phyloP scores from a whole-genome alignment of 768 basidiomycete species.

The Termitomyces titanicus region DNA sequence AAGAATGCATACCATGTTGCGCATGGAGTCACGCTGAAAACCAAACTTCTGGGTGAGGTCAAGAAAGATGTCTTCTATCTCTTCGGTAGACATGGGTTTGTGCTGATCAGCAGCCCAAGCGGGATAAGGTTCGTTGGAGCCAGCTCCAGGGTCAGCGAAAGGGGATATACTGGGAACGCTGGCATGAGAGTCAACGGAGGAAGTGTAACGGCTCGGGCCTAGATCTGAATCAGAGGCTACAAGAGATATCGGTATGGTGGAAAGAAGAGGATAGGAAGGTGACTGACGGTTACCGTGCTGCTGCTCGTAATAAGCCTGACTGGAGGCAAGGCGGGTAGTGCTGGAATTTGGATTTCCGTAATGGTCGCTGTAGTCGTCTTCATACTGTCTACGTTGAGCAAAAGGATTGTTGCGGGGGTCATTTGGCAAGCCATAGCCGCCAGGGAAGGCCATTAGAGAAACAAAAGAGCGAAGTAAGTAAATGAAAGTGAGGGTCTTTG shows the following conservation, averaged over 20 bases:
- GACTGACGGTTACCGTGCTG: conserved; percentile 22
- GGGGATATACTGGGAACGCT: conserved; percentile 57
- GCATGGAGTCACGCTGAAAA: conserved; percentile 94
- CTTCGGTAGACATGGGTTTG: conserved; percentile 95
- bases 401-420: conserved; percentile 27
- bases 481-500: conserved; percentile 10
- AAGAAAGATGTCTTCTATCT: conserved; percentile 98
- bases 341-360: conserved; percentile 50
- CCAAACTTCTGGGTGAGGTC: conserved; percentile 99
- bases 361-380: conserved; percentile 50
- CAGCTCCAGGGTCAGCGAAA: conserved; percentile 52
- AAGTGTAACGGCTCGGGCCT: conserved; percentile 42
- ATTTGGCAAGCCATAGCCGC: conserved; percentile 21
- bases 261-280: conserved; percentile 1
- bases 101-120: conserved; percentile 93
- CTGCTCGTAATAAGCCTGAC: conserved; percentile 38
- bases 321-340: conserved; percentile 51
- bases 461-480: conserved; percentile 16
- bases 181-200: conserved; percentile 59
- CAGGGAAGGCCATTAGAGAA: conserved; percentile 20
- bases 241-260: conserved; percentile 9
- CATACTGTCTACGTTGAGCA: conserved; percentile 29
- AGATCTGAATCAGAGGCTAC: conserved; percentile 31
- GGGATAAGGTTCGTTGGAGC: conserved; percentile 73
- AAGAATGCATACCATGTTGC: conserved; percentile 70